Conservation (phyloP, 192 early-diverging fungal genomes). For the Physocladia obscura region DNA sequence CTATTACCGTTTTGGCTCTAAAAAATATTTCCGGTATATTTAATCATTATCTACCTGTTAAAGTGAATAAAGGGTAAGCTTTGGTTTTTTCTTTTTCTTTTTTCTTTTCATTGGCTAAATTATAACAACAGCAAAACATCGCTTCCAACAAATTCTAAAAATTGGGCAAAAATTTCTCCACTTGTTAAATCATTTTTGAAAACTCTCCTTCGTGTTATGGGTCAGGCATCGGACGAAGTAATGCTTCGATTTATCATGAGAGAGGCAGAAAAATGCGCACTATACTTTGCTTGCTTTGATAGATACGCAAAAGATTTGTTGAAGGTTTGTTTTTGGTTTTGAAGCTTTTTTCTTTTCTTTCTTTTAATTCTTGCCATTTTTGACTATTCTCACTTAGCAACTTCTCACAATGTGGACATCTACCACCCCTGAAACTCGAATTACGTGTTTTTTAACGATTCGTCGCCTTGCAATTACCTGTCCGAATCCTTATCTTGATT, state of each 20-base stretch:
- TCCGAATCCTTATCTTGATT: constrained; percentile 60
- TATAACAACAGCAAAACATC: constrained; percentile 34
- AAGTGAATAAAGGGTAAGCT: constrained; percentile 21
- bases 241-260: constrained; percentile 84
- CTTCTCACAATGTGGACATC: constrained; percentile 67
- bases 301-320: constrained; percentile 81
- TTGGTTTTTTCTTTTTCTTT: not conserved
- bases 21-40: constrained; percentile 70
- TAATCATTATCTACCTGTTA: constrained; percentile 60
- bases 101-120: not conserved
- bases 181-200: constrained; percentile 81
- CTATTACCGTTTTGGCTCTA: constrained; percentile 72
- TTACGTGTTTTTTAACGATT: constrained; percentile 82
- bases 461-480: constrained; percentile 64
- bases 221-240: constrained; percentile 77
- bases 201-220: constrained; percentile 72
- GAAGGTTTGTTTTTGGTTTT: constrained; percentile 46
- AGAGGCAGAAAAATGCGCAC: constrained; percentile 71
- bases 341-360: constrained; percentile 5
- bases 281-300: constrained; percentile 80
- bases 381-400: constrained; percentile 32
- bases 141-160: constrained; percentile 41
- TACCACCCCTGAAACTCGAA: constrained; percentile 59
- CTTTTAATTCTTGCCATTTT: constrained; percentile 1
- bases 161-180: constrained; percentile 74